These are phyloP conservation scores for Clonostachys chloroleuca DNA, from an alignment of 2,329 filamentous ascomycete genomes.

Conservation along the genomic window DNA sequence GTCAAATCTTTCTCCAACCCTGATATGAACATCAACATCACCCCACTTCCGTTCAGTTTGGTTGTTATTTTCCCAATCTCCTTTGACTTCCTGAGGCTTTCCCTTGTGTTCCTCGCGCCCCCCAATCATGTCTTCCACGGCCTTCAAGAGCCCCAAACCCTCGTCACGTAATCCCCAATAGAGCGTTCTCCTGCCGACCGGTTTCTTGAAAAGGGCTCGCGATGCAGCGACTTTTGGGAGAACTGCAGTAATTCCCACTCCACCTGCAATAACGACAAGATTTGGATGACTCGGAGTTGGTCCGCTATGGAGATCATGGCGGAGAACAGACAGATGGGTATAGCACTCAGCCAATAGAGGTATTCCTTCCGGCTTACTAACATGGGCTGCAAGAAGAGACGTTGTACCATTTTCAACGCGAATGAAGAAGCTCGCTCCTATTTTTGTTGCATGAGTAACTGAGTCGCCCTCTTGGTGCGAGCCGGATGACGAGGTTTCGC, in stretches of 20 bases:
- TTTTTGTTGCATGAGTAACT: not conserved
- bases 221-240: conserved; percentile 1
- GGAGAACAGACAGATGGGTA: conserved; percentile 4
- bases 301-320: not conserved
- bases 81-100: not conserved
- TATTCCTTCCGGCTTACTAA: conserved; percentile 1
- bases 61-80: not conserved
- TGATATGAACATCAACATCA: conserved; percentile 5
- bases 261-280: conserved; percentile 18
- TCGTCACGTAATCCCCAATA: conserved; percentile 7
- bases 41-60: not conserved
- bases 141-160: conserved; percentile 3
- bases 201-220: not conserved
- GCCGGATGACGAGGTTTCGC: not conserved
- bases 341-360: conserved; percentile 11
- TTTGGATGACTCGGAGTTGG: conserved; percentile 4
- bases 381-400: conserved; percentile 2
- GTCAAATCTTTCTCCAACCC: not conserved
- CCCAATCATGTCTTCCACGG: not conserved
- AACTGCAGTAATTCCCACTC: conserved; percentile 19
- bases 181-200: conserved; percentile 3
- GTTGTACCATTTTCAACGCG: conserved; percentile 8
- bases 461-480: not conserved
- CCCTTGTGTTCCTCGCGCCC: not conserved
- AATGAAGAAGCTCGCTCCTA: conserved; percentile 8